Evolutionary conservation across 768 basidiomycete genomes (phyloP), one percentile per base, ranked within the genome.

Genomic region (Hygrocybe coccinea): DNA sequence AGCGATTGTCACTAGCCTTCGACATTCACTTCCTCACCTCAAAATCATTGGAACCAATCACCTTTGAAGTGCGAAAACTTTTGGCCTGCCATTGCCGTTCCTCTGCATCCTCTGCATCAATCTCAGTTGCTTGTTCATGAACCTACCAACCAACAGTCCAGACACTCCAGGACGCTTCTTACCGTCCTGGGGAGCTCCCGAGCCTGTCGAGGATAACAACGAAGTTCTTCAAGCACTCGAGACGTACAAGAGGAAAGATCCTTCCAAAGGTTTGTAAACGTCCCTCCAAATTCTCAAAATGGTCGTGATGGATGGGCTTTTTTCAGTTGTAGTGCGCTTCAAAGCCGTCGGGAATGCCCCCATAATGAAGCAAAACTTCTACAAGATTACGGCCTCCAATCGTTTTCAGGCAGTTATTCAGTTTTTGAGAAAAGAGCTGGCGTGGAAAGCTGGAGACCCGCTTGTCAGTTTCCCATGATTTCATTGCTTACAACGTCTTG

Each of bases 291-390:
- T 17, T 11, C n/a, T 25, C 41, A 29, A 36, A 11, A 19, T 50
- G 34, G 15, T 51, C 11, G 35, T 33, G 39, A 22, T 35, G 34
- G 49, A 43, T 48, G 7, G 45, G 11, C 19, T 47, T 15, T 48
- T 54, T n/a, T 10, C 67, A 98, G 95, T 97, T 50, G 86, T 97
- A 59, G 91, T 99, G 9, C 86, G 94, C 43, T 99, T 99, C 82
- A 95, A 95, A 69, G 94, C 95, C 2, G 90, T 97, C 9, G 95
- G 95, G 45, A 95, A 95, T 63, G 95, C 95, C 1, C 95, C 95
- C 0, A 94, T 99, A 64, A 97, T 99, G 95, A 95, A 89, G 74
- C 91, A 95, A 73, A 97, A 95, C 74, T 90, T 95, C 63, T 97
- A 93, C 83, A 95, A 95, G 78, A 95, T 97, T 65, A 93, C 94